These are phyloP conservation scores for Sugiyamaella neomexicana DNA, from an alignment of 1,139 yeast genomes.

Conservation along the genomic window DNA sequence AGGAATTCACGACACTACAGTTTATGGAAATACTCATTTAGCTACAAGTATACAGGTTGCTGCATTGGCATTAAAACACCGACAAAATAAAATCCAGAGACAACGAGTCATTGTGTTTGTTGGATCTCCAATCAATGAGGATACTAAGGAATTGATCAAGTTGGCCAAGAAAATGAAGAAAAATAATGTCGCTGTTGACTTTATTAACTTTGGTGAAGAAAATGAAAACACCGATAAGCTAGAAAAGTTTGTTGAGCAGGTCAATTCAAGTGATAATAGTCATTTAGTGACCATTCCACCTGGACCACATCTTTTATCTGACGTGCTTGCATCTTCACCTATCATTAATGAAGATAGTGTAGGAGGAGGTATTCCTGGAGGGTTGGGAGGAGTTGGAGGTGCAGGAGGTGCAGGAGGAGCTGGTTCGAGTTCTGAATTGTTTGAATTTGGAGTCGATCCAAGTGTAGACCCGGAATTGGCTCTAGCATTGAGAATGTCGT, in stretches of 20 bases:
- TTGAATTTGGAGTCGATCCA: constrained; percentile 75
- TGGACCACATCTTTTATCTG: constrained; percentile 77
- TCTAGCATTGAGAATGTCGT: constrained; percentile 80
- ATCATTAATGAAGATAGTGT: constrained; percentile 60
- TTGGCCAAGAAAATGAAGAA: constrained; percentile 93
- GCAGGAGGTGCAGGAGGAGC: constrained; percentile 43
- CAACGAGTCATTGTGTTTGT: constrained; percentile 90
- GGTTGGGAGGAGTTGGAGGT: constrained; percentile 48
- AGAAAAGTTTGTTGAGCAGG: constrained; percentile 76
- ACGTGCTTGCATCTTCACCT: constrained; percentile 68
- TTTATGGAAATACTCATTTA: constrained; percentile 69
- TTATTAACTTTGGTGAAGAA: constrained; percentile 91
- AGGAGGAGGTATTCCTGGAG: constrained; percentile 47
- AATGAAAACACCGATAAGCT: constrained; percentile 72
- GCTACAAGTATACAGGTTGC: constrained; percentile 92
- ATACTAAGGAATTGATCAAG: constrained; percentile 71
- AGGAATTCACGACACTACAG: constrained; percentile 83
- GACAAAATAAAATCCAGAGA: constrained; percentile 89
- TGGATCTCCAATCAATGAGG: constrained; percentile 78
- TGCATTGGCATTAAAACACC: constrained; percentile 93
- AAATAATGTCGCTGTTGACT: constrained; percentile 86
- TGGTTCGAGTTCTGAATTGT: constrained; percentile 48
- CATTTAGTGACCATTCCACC: constrained; percentile 88
- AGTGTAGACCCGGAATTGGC: constrained; percentile 97
- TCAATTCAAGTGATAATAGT: constrained; percentile 73